Percentiles rank a stretch among this genome's conserved stretches.
These are phyloP conservation scores for Posidonia australis DNA, from an alignment of 106 monocot species.

Conservation along the genomic window DNA sequence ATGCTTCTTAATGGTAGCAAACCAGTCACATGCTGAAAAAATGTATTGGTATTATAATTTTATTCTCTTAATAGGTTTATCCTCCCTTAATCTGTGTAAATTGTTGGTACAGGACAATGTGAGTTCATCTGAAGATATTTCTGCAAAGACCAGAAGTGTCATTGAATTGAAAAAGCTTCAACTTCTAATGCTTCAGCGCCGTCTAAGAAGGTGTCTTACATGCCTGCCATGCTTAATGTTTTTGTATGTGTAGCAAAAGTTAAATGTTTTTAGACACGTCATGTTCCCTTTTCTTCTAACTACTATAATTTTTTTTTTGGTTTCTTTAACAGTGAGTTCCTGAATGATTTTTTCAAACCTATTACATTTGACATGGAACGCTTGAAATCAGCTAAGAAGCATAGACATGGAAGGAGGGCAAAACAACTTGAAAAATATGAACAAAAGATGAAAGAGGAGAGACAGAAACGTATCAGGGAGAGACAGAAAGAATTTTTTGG, in stretches of 20 bases:
- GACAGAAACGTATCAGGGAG: constrained; percentile 80
- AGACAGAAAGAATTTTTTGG: constrained; percentile 98
- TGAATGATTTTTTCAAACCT: constrained; percentile 91
- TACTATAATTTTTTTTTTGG: constrained; percentile 1
- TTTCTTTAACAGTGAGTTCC: constrained; percentile 58
- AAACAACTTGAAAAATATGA: constrained; percentile 96
- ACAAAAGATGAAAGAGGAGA: constrained; percentile 99
- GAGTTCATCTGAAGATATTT: constrained; percentile 91
- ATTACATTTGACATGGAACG: constrained; percentile 69
- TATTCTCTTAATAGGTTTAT: not conserved
- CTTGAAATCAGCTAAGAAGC: constrained; percentile 79
- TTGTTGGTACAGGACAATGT: constrained; percentile 53
- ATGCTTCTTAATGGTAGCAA: no score
- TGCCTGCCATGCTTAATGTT: not conserved
- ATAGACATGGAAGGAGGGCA: constrained; percentile 79
- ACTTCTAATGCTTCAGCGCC: constrained; percentile 76
- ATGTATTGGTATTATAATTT: no score
- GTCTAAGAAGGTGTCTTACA: constrained; percentile 57
- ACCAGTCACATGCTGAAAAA: no score
- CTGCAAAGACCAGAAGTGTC: constrained; percentile 93
- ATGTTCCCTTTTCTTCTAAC: no score
- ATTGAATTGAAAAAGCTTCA: constrained; percentile 99
- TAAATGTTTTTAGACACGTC: no score
- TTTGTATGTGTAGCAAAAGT: no score
- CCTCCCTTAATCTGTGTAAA: not conserved